phyloP scores from a whole-genome alignment of 2,329 filamentous ascomycete species.

The Epichloe bromicola region DNA sequence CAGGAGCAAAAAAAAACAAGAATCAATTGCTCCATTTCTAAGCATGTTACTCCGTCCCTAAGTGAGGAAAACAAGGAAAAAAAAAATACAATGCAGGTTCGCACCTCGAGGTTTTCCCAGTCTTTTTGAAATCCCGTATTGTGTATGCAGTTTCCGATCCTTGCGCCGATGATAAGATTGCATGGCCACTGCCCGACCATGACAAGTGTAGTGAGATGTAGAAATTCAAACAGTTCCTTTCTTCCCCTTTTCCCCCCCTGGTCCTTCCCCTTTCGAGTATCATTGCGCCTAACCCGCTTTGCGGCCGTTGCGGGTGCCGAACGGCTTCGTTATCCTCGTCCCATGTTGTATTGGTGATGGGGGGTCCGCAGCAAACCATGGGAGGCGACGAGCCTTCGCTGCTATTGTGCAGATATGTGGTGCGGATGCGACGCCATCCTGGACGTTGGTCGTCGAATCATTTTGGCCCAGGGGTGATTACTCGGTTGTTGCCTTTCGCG shows the following conservation, averaged over 20 bases:
- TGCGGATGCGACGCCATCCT: constrained; percentile 14
- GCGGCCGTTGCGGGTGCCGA: no score
- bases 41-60: no score
- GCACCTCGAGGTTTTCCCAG: constrained; percentile 13
- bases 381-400: not conserved
- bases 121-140: constrained; percentile 11
- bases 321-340: no score
- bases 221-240: not conserved
- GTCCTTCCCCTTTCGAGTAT: not conserved
- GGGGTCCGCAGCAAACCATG: not conserved
- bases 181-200: not conserved
- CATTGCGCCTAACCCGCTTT: no score
- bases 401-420: constrained; percentile 17
- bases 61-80: not conserved
- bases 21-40: not conserved
- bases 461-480: constrained; percentile 25
- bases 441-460: constrained; percentile 22
- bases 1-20: not conserved
- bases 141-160: constrained; percentile 9
- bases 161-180: constrained; percentile 1
- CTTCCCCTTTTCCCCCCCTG: not conserved
- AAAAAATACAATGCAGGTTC: constrained; percentile 9
- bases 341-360: not conserved
- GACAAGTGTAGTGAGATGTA: not conserved
- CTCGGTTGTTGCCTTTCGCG: constrained; percentile 26